phyloP scores from a whole-genome alignment of 768 basidiomycete genomes.

The Rhodocollybia butyracea region DNA sequence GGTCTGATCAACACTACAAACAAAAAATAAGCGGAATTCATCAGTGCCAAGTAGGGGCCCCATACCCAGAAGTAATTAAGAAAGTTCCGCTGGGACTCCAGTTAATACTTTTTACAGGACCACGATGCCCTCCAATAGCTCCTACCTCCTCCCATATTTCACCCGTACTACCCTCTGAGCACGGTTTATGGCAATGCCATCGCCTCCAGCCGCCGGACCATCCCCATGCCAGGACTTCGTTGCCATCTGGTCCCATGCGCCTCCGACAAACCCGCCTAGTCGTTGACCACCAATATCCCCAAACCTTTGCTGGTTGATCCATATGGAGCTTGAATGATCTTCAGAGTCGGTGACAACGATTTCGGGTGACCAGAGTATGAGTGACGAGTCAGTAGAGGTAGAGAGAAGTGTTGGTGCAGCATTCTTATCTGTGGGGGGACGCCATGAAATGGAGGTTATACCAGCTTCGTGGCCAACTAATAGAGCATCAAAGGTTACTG shows the following conservation, averaged over 20 bases:
- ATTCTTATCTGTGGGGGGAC: conserved; percentile 32
- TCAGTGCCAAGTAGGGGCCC: background rate
- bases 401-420: conserved; percentile 67
- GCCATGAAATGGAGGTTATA: conserved; percentile 87
- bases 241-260: conserved; percentile 66
- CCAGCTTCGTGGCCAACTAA: conserved; percentile 96
- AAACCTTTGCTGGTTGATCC: conserved; percentile 89
- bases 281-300: conserved; percentile 93
- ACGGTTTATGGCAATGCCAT: conserved; percentile 51
- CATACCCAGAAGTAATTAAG: conserved; percentile 80
- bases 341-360: conserved; percentile 30
- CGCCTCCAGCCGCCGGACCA: conserved; percentile 95
- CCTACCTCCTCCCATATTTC: conserved; percentile 71
- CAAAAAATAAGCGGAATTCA: conserved; percentile 3
- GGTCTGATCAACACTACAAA: conserved; percentile 80
- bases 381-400: conserved; percentile 90
- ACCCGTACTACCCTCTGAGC: conserved; percentile 13
- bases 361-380: conserved; percentile 92
- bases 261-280: conserved; percentile 90
- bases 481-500: conserved; percentile 89
- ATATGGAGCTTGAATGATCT: conserved; percentile 59
- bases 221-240: conserved; percentile 77
- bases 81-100: conserved; percentile 91
- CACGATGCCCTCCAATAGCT: conserved; percentile 86
- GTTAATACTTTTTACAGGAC: conserved; percentile 70